Evolutionary conservation across 148 eudicot species (phyloP).

Genomic region (Talinum fruticosum): DNA sequence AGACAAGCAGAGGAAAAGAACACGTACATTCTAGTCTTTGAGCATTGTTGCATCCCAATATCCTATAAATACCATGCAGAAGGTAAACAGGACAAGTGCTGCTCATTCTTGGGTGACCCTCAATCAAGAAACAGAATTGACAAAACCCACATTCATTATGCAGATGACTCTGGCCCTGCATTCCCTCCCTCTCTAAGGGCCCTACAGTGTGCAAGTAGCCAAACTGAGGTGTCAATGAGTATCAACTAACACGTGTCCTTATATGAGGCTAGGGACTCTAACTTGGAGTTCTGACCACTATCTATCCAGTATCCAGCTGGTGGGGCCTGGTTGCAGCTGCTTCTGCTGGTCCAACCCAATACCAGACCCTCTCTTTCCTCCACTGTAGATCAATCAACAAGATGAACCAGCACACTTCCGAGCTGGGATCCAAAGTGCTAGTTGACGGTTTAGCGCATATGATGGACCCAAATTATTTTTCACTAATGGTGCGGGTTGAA

Average conservation of each 20-base stretch:
- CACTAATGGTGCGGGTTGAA: conserved; percentile 54
- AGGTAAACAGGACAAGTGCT: neutral
- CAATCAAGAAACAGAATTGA: neutral
- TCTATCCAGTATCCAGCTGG: conserved; percentile 48
- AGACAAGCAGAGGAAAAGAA: neutral
- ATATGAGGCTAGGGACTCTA: conserved; percentile 20
- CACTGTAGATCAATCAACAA: conserved; percentile 32
- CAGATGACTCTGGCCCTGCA: neutral
- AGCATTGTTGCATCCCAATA: too few species aligned
- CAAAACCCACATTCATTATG: neutral
- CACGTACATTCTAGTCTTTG: neutral
- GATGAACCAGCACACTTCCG: conserved; percentile 36
- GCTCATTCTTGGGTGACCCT: neutral
- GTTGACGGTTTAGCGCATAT: conserved; percentile 34
- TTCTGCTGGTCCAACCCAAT: conserved; percentile 36
- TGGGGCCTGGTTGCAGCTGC: conserved; percentile 49
- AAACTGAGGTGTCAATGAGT: conserved; percentile 39
- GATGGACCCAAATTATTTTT: conserved; percentile 42
- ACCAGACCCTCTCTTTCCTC: conserved; percentile 45
- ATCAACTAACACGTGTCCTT: conserved; percentile 26
- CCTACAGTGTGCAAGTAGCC: neutral
- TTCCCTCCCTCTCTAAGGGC: neutral
- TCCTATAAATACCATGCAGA: neutral
- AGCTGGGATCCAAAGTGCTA: conserved; percentile 34
- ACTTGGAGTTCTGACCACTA: conserved; percentile 55